These are phyloP conservation scores for Venturia pyrina DNA, from an alignment of 2,329 filamentous ascomycete species.

Conservation along the genomic window DNA sequence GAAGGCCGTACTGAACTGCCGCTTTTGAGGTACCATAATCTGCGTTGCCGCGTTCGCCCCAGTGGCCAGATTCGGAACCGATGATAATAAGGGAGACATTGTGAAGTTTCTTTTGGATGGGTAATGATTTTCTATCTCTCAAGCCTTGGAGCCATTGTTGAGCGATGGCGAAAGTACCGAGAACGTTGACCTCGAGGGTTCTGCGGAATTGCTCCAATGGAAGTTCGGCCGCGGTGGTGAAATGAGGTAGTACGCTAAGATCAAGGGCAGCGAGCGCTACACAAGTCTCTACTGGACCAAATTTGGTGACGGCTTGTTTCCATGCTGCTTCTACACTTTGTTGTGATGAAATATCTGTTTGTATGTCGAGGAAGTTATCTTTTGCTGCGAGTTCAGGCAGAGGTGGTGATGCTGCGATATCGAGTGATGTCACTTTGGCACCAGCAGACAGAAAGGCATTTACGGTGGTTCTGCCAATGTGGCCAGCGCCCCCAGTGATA, in stretches of 20 bases:
- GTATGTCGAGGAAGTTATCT: conserved; percentile 15
- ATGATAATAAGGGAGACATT: conserved; percentile 36
- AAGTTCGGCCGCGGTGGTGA: conserved; percentile 30
- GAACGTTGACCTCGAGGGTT: conserved; percentile 35
- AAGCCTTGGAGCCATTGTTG: conserved; percentile 33
- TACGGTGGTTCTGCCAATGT: conserved; percentile 30
- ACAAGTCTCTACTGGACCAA: conserved; percentile 30
- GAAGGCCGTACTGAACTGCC: conserved; percentile 35
- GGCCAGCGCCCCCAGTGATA: conserved; percentile 32
- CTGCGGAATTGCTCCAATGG: conserved; percentile 29
- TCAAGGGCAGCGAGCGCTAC: conserved; percentile 36
- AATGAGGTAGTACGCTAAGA: conserved; percentile 31
- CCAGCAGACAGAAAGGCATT: conserved; percentile 33
- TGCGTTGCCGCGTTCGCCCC: conserved; percentile 20
- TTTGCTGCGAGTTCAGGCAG: conserved; percentile 3
- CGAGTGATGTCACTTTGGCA: conserved; percentile 30
- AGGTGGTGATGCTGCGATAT: conserved; percentile 19
- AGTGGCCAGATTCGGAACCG: conserved; percentile 32
- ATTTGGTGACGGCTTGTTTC: conserved; percentile 21
- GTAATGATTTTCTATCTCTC: conserved; percentile 17
- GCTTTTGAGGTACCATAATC: conserved; percentile 38
- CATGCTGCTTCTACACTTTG: conserved; percentile 26
- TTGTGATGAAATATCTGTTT: conserved; percentile 28
- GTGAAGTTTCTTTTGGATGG: conserved; percentile 15
- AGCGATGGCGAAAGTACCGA: conserved; percentile 31